Evolutionary conservation across 305 asterid genomes (phyloP), one percentile per base, ranked within the genome.

Genomic region (Caryopteris hybrid): DNA sequence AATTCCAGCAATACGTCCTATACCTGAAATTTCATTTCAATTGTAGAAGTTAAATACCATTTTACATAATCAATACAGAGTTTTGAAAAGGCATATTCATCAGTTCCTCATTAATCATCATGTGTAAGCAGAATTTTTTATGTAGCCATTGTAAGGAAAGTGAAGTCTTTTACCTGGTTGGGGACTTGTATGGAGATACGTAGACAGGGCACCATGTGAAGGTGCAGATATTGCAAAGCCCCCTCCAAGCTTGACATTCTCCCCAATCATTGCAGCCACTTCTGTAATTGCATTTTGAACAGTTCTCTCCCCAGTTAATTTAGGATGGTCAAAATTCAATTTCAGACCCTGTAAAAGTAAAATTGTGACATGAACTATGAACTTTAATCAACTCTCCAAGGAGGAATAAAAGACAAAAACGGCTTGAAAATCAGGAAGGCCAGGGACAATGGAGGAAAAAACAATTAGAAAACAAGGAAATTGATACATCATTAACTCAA

Each of bases 231-330:
- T 58, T 41, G 83, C 56, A 66, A 86, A 85, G 55, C 86, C 96
- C 65, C 96, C 88, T 80, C 99, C 90, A 68, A 95, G 92, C 79
- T 88, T 91, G 75, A 94, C 85, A 83, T 94, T 91, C 88, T 94
- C 99, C 59, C 99, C 99, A 96, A 91, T 89, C 89, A 91, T 89
- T 69, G 96, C 97, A 80, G 97, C 94, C 45, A 94, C 87, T 75
- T 94, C 98, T 64, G 87, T 85, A 61, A 95, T 84, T 72, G 96
- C 99, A 76, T 73, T 78, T 73, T 83, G 92, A 53, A 88, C 85
- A 31, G 85, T 83, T 83, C 55, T 89, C 74, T 85, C 92, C 55
- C 99, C 98, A 71, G 77, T 84, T 79, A 95, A 65, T 74, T 91
- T 95, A 55, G 97, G 96, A 73, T 95, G 96, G 74, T 89, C 86